These are phyloP conservation scores for Peterozyma xylosa DNA, from an alignment of 805 yeast species.

Conservation along the genomic window DNA sequence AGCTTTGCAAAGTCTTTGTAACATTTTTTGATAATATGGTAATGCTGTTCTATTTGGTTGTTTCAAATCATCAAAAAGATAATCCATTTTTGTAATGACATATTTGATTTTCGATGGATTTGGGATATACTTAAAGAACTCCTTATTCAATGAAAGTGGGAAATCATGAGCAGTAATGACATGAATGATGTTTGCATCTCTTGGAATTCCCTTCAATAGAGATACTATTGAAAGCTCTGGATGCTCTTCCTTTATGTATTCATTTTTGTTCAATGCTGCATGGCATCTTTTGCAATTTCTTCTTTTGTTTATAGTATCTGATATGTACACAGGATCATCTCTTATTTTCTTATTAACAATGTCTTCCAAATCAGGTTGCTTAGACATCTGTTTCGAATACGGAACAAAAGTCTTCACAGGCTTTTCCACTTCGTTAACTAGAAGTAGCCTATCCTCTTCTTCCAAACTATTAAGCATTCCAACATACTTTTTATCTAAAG, in stretches of 20 bases:
- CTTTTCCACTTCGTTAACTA: conserved; percentile 14
- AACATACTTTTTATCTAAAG: conserved; percentile 9
- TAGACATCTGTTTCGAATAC: not conserved
- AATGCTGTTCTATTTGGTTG: conserved; percentile 16
- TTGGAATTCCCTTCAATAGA: conserved; percentile 31
- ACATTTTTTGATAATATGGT: conserved; percentile 22
- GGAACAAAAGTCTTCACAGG: conserved; percentile 4
- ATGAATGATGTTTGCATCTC: conserved; percentile 41
- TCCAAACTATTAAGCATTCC: conserved; percentile 10
- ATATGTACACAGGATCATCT: not conserved
- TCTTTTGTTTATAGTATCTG: conserved; percentile 8
- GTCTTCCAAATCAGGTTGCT: conserved; percentile 2
- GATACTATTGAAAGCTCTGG: conserved; percentile 21
- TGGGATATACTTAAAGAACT: conserved; percentile 24
- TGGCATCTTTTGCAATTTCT: conserved; percentile 50
- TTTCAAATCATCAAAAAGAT: conserved; percentile 19
- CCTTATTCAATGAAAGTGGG: conserved; percentile 48
- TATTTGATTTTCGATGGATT: conserved; percentile 28
- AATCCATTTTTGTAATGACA: conserved; percentile 32
- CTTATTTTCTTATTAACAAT: conserved; percentile 1
- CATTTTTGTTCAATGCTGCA: conserved; percentile 37
- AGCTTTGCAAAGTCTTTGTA: conserved; percentile 21
- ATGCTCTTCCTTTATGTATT: conserved; percentile 27
- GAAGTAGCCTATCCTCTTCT: conserved; percentile 21
- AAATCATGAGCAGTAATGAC: conserved; percentile 65